Conservation (phyloP, 2,329 filamentous ascomycete genomes). For the Botryotinia calthae region DNA sequence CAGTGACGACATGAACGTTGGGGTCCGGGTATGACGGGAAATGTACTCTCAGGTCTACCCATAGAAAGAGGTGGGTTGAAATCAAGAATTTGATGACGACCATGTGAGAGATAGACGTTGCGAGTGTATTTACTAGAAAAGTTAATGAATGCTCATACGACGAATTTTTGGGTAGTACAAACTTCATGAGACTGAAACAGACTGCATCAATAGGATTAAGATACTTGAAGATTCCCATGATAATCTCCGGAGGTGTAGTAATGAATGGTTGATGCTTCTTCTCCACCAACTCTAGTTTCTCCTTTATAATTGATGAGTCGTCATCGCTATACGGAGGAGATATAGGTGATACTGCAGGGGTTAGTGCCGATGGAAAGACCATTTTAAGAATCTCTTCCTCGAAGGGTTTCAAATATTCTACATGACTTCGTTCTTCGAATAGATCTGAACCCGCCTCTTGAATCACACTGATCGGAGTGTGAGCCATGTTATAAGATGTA, state of each 20-base stretch:
- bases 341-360: not conserved
- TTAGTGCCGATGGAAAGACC: not conserved
- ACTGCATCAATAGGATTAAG: constrained; percentile 30
- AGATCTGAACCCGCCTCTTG: not conserved
- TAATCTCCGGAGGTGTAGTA: constrained; percentile 26
- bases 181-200: constrained; percentile 30
- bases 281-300: not conserved
- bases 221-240: constrained; percentile 25
- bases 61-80: constrained; percentile 19
- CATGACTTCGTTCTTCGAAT: not conserved
- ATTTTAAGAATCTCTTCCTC: constrained; percentile 7
- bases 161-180: constrained; percentile 4
- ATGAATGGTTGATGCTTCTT: constrained; percentile 11
- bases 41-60: constrained; percentile 25
- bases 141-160: not conserved
- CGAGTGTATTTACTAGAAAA: constrained; percentile 27
- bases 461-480: not conserved
- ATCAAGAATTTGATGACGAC: not conserved
- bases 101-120: constrained; percentile 21
- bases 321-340: not conserved
- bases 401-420: not conserved
- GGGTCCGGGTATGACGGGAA: constrained; percentile 21
- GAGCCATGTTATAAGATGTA: not conserved
- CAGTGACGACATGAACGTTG: constrained; percentile 29
- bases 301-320: not conserved